These are phyloP conservation scores for Schwanniomyces etchellsii DNA, from an alignment of 1,139 yeast species.

Conservation along the genomic window DNA sequence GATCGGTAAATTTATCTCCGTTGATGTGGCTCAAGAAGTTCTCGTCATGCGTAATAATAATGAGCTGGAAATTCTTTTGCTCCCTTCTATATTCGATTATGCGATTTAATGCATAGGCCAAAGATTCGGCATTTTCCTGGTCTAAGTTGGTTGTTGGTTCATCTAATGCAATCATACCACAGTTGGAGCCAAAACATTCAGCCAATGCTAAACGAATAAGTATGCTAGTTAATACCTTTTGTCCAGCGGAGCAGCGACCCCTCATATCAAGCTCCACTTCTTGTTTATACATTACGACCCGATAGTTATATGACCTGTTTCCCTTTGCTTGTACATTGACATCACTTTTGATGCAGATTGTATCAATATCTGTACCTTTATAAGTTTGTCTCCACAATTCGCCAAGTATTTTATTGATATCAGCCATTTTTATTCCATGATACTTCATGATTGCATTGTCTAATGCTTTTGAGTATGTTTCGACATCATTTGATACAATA, in stretches of 20 bases:
- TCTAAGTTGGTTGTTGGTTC: constrained; percentile 98
- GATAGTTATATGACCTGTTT: constrained; percentile 76
- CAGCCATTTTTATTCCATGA: constrained; percentile 88
- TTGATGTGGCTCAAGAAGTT: constrained; percentile 79
- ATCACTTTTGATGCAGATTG: constrained; percentile 82
- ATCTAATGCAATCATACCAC: constrained; percentile 94
- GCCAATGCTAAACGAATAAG: constrained; percentile 88
- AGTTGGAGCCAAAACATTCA: constrained; percentile 91
- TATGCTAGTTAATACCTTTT: constrained; percentile 88
- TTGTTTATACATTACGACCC: constrained; percentile 93
- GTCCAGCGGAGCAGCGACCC: constrained; percentile 98
- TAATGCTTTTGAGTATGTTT: constrained; percentile 75
- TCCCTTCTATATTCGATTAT: constrained; percentile 70
- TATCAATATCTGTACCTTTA: constrained; percentile 92
- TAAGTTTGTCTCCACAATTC: constrained; percentile 94
- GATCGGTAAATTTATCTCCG: constrained; percentile 84
- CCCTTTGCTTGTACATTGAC: constrained; percentile 54
- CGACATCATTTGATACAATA: constrained; percentile 79
- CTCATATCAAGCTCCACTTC: constrained; percentile 95
- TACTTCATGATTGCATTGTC: constrained; percentile 93
- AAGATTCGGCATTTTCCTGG: constrained; percentile 79
- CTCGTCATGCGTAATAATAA: constrained; percentile 95
- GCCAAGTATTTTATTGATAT: constrained; percentile 79
- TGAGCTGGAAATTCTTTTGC: constrained; percentile 87
- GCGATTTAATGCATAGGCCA: constrained; percentile 73